Conservation (phyloP, 306 rosid species). For the Aeschynomene evenia region DNA sequence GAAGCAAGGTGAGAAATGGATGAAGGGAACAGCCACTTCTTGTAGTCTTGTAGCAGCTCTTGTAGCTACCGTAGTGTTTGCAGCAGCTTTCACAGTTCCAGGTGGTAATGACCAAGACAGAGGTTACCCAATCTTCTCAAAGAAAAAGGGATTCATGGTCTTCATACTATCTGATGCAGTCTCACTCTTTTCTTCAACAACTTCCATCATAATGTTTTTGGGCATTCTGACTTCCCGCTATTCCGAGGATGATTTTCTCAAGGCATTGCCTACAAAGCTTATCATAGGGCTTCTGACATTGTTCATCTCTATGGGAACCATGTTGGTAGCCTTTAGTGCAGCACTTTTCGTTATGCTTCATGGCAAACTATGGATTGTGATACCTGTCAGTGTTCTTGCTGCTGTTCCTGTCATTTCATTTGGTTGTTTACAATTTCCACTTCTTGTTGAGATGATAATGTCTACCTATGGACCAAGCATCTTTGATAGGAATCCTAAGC, state of each 20-base stretch:
- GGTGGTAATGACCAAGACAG: neutral
- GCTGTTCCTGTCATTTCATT: neutral
- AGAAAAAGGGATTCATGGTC: neutral
- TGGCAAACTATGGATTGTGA: neutral
- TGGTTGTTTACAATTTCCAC: neutral
- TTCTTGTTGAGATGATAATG: neutral
- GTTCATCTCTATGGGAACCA: neutral
- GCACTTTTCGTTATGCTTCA: neutral
- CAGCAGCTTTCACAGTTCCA: neutral
- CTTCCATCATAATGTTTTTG: neutral
- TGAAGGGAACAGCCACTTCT: neutral
- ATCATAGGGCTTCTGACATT: neutral
- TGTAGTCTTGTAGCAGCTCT: neutral
- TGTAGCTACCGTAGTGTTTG: neutral
- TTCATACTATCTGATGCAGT: neutral
- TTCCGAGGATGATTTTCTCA: neutral
- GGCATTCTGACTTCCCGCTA: neutral
- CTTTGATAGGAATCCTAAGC: neutral
- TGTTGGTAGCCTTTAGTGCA: conserved; percentile 6
- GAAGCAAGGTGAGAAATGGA: conserved; percentile 17
- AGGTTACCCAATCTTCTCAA: neutral
- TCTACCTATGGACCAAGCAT: neutral
- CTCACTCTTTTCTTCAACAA: neutral
- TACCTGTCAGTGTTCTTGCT: neutral
- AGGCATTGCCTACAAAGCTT: neutral